These are phyloP conservation scores for Amphicarpaea edgeworthii DNA, from an alignment of 306 rosid species.

Conservation along the genomic window DNA sequence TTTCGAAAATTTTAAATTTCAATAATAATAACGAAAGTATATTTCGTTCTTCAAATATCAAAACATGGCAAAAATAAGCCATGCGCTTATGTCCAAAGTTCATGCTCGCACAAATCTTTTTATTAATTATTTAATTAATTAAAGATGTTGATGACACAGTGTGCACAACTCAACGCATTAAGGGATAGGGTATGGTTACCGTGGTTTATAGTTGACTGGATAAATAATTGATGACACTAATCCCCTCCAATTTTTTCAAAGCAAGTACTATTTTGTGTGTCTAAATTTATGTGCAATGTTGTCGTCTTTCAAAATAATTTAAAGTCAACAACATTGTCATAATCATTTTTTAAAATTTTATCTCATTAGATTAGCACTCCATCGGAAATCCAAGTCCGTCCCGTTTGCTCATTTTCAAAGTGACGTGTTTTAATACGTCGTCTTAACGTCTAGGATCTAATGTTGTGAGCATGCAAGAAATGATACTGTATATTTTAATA, in stretches of 20 bases:
- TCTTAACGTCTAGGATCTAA: constrained; percentile 26
- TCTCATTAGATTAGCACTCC: constrained; percentile 42
- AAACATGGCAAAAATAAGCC: no score
- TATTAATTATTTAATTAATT: no score
- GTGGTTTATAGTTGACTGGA: constrained; percentile 29
- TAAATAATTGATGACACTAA: constrained; percentile 46
- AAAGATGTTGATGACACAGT: no score
- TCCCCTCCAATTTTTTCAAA: neutral
- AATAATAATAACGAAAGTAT: no score
- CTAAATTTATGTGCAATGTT: constrained; percentile 42
- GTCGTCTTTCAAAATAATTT: constrained; percentile 44
- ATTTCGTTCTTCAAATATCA: no score
- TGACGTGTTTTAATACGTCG: neutral
- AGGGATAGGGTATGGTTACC: constrained; percentile 11
- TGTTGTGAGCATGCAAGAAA: neutral
- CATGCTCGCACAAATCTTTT: no score
- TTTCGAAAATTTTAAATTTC: no score
- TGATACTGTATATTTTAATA: neutral
- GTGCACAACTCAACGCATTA: constrained; percentile 14
- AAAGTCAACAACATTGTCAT: constrained; percentile 36
- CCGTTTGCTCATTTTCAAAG: constrained; percentile 47
- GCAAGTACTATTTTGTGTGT: constrained; percentile 11
- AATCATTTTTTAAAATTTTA: constrained; percentile 23
- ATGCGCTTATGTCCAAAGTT: no score
- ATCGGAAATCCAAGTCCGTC: constrained; percentile 53